Evolutionary conservation across 768 basidiomycete species (phyloP), one percentile per base, ranked within the genome.

Genomic region (Leccinum boreale): DNA sequence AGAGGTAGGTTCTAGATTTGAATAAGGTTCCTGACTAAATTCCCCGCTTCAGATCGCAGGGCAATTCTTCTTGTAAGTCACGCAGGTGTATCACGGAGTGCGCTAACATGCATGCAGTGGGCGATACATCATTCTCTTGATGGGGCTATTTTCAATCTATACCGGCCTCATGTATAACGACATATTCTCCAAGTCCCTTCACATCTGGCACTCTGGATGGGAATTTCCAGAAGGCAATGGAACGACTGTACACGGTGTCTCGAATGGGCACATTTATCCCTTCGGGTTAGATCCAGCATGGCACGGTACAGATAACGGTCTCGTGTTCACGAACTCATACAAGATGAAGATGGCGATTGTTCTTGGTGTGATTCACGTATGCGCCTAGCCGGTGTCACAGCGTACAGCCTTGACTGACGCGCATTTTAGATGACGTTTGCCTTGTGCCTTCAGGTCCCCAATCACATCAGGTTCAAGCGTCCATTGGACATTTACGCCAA

Each of bases 271-370:
- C 61, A 79, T 82, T n/a, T 98, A 99, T 77, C 85, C 90, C 3
- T 94, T 99, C 63, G 97, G 97, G 63, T 71, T 99, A 61, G 97
- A 99, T 71, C 94, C 94, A 52, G 86, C 77, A 50, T 99, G 97
- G 97, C 94, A 97, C 69, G 92, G 87, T 19, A 82, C 95, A 5
- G 91, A 92, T 62, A 99, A 99, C 68, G 80, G 79, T 2, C 81
- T 99, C 58, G 86, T 97, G 45, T 99, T 98, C 75, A 90, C 89
- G 53, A 99, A 99, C 75, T 98, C 95, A 39, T 96, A 96, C 79
- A 99, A 98, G 86, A 99, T 99, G 97, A 98, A 99, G 79, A 94
- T 98, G 93, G 91, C 93, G 21, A 87, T 99, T 68, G 85, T 98
- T 35, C 74, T 99, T 53, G 97, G 97, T 72, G 95, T 99, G 62